phyloP scores from a whole-genome alignment of 345 rosid genomes.

The Brassica juncea region DNA sequence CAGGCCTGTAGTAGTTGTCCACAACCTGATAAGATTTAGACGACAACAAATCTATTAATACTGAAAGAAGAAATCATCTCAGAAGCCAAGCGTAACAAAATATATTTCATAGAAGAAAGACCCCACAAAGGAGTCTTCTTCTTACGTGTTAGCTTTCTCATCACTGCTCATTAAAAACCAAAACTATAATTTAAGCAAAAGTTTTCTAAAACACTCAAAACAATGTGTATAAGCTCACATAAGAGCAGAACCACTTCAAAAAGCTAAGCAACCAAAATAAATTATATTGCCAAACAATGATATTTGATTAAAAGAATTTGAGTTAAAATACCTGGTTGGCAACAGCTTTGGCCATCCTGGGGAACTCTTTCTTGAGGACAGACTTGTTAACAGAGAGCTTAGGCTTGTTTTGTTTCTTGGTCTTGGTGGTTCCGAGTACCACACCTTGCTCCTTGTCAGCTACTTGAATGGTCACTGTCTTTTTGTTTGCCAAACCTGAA shows the following conservation, averaged over 20 bases:
- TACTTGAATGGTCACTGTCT: constrained; percentile 55
- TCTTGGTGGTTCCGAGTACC: constrained; percentile 58
- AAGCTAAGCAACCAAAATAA: background rate
- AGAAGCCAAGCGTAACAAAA: constrained; percentile 28
- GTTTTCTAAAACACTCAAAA: background rate
- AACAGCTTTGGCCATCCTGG: constrained; percentile 70
- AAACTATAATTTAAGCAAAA: background rate
- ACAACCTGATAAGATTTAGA: background rate
- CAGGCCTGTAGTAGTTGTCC: constrained; percentile 1
- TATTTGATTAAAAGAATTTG: background rate
- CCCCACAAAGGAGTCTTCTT: background rate
- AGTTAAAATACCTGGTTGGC: constrained; percentile 53
- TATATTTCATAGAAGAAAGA: background rate
- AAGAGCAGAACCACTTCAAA: too few relatives aligned
- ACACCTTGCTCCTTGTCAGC: constrained; percentile 55
- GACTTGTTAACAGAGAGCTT: constrained; percentile 59
- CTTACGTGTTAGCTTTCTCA: constrained; percentile 45
- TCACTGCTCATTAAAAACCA: background rate
- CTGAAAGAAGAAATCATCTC: constrained; percentile 22
- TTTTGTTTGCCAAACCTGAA: constrained; percentile 63
- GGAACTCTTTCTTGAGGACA: constrained; percentile 67
- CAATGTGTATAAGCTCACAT: background rate
- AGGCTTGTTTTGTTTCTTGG: constrained; percentile 72
- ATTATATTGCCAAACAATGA: background rate
- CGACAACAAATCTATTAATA: background rate